Conservation (phyloP, 1,284 basidiomycete genomes). For the Laetiporus sulphureus region DNA sequence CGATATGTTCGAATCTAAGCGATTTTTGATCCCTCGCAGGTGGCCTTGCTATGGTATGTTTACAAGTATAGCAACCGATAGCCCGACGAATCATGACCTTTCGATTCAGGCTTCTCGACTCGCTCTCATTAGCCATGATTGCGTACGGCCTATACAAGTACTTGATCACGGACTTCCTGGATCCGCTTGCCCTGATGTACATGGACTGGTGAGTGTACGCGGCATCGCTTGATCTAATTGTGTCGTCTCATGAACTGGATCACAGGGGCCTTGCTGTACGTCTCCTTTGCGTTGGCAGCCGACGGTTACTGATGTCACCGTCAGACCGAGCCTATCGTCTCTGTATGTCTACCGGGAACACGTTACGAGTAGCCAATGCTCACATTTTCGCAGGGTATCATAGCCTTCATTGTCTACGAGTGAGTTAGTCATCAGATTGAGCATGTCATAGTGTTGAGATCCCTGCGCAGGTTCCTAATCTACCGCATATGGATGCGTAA, state of each 20-base stretch:
- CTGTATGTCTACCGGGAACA: background rate
- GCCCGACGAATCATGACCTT: background rate
- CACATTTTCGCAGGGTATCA: no score
- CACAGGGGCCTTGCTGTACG: background rate
- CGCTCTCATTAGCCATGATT: constrained; percentile 1
- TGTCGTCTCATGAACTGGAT: background rate
- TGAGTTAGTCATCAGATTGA: background rate
- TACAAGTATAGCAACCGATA: no score
- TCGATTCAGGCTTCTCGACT: constrained; percentile 1
- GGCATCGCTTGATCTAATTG: background rate
- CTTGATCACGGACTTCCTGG: background rate
- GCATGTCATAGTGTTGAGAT: background rate
- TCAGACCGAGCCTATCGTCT: constrained; percentile 1
- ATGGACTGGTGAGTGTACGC: background rate
- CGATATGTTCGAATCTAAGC: no score
- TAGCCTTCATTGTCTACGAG: background rate
- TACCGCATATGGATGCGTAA: background rate
- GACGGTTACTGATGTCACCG: background rate
- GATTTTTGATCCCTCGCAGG: no score
- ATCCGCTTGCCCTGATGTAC: background rate
- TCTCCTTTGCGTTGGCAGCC: background rate
- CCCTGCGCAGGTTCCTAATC: background rate
- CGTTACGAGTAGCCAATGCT: background rate
- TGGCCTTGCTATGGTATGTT: no score
- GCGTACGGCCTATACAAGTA: background rate